These are phyloP conservation scores for Cetraspora pellucida DNA, from an alignment of 192 early-diverging fungal species.

Conservation along the genomic window DNA sequence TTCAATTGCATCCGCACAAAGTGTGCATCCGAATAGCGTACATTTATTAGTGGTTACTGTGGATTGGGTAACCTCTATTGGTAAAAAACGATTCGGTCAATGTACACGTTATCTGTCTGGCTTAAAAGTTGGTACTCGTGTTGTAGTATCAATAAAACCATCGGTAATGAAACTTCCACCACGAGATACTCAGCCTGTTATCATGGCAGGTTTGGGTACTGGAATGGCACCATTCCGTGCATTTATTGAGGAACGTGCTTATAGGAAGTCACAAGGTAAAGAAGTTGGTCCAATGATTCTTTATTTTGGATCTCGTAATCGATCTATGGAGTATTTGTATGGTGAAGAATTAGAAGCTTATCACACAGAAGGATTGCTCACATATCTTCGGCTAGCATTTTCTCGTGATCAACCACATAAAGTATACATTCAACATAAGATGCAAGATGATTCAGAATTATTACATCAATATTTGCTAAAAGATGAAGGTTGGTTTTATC, in stretches of 20 bases:
- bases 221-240: slow-evolving; percentile 99
- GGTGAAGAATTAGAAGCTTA: slow-evolving; percentile 97
- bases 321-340: slow-evolving; percentile 92
- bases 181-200: slow-evolving; percentile 78
- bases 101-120: slow-evolving; percentile 86
- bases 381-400: slow-evolving; percentile 88
- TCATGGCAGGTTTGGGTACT: slow-evolving; percentile 97
- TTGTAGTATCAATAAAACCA: slow-evolving; percentile 92
- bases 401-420: slow-evolving; percentile 93
- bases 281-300: slow-evolving; percentile 92
- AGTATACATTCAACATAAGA: slow-evolving; percentile 96
- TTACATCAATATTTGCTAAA: slow-evolving; percentile 76
- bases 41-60: slow-evolving; percentile 92
- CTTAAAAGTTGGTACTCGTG: slow-evolving; percentile 64
- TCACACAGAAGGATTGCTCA: slow-evolving; percentile 85
- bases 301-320: slow-evolving; percentile 96
- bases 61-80: slow-evolving; percentile 76
- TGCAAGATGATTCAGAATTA: slow-evolving; percentile 80
- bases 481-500: slow-evolving; percentile 85
- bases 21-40: slow-evolving; percentile 84
- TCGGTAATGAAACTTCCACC: slow-evolving; percentile 96
- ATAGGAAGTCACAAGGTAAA: slow-evolving; percentile 72
- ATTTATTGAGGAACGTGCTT: slow-evolving; percentile 92
- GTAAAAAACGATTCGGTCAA: slow-evolving; percentile 79
- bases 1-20: slow-evolving; percentile 93